Percentiles rank a stretch among this genome's conserved stretches.
phyloP scores from a whole-genome alignment of 805 yeast genomes.

The Yarrowia sp. region DNA sequence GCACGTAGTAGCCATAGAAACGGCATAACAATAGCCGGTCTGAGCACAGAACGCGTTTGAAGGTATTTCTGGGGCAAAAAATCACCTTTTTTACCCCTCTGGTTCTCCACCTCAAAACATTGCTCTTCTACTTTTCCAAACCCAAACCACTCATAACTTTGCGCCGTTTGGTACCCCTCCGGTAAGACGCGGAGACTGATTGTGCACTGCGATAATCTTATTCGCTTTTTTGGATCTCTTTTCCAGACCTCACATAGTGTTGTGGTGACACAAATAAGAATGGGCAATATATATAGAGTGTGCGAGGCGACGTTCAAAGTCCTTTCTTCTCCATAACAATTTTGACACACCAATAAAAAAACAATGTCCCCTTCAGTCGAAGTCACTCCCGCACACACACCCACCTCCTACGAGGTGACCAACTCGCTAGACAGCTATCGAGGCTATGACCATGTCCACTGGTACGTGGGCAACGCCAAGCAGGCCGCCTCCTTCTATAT shows the following conservation, averaged over 20 bases:
- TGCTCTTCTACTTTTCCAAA: background rate
- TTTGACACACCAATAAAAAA: conserved; percentile 1
- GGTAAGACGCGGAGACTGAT: conserved; percentile 32
- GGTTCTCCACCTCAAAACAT: conserved; percentile 5
- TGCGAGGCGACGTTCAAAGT: background rate
- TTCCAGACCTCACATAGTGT: background rate
- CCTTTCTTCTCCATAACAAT: background rate
- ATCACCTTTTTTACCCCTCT: background rate
- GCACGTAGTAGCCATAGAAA: background rate
- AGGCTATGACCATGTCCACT: conserved; percentile 71
- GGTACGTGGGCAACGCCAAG: conserved; percentile 77
- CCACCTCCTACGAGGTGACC: conserved; percentile 34
- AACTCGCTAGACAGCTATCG: conserved; percentile 40
- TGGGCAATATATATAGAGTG: conserved; percentile 16
- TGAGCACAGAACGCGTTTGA: too few relatives aligned
- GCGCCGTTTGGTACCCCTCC: conserved; percentile 38
- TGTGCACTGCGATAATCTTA: conserved; percentile 31
- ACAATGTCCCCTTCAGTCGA: conserved; percentile 36
- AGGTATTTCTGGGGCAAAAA: too few relatives aligned
- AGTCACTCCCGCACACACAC: conserved; percentile 36
- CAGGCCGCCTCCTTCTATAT: conserved; percentile 64
- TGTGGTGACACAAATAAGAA: conserved; percentile 20
- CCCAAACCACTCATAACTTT: background rate
- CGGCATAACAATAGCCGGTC: too few relatives aligned
- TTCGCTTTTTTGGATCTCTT: background rate